A percentile compares a stretch with the other conserved stretches of the same genome.
phyloP scores from a whole-genome alignment of 2,329 filamentous ascomycete genomes.

The Tolypocladium sp. region DNA sequence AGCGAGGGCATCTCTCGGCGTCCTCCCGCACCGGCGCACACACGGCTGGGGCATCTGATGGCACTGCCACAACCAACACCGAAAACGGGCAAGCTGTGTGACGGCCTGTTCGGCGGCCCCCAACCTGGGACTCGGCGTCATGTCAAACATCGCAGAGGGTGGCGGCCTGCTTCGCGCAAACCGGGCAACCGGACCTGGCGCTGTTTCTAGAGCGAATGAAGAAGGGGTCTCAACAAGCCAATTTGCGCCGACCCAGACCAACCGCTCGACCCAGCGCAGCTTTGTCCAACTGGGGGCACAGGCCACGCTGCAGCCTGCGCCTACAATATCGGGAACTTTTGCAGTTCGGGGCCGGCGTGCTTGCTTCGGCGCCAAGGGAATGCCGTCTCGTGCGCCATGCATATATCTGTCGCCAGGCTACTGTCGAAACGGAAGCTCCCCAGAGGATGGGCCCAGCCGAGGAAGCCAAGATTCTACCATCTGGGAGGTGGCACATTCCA shows the following conservation, averaged over 20 bases:
- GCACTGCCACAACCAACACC: no score
- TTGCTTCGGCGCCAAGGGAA: neutral
- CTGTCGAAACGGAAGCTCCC: neutral
- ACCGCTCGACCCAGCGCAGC: neutral
- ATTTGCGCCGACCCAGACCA: no score
- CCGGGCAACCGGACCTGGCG: neutral
- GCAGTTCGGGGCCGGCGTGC: neutral
- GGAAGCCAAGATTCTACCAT: no score
- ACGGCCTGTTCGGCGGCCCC: neutral
- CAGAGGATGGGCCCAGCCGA: neutral
- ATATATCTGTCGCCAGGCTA: neutral
- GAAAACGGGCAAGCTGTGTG: neutral
- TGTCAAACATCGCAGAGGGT: neutral
- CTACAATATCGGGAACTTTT: neutral
- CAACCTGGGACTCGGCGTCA: no score
- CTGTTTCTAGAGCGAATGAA: neutral
- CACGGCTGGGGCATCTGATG: no score
- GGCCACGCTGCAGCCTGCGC: neutral
- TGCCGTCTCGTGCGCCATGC: neutral
- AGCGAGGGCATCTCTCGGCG: no score
- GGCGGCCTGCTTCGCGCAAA: neutral
- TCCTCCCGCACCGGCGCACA: no score
- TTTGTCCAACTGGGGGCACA: neutral
- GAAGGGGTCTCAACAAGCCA: no score
- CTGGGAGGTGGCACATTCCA: no score